Evolutionary conservation across 225 moss, liverwort and hornwort species (phyloP).

Genomic region (Physcomitrellopsis africana): DNA sequence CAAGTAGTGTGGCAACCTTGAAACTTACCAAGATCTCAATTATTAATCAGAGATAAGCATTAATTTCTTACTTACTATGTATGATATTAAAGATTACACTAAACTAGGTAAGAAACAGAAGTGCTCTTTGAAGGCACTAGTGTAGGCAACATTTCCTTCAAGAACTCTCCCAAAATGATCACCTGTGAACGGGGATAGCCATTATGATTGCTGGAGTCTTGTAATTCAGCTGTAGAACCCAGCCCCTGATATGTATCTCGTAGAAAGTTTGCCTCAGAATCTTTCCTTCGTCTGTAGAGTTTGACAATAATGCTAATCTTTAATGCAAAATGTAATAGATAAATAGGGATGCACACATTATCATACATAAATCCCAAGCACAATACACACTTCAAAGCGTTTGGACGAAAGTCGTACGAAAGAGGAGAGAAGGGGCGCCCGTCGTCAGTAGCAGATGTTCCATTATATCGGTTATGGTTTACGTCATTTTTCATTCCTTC

Average conservation of each 20-base stretch:
- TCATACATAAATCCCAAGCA: conserved; percentile 6
- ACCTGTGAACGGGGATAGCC: conserved; percentile 50
- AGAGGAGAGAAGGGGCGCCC: conserved; percentile 33
- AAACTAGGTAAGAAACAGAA: not conserved
- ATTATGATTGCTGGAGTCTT: conserved; percentile 55
- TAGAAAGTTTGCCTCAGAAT: conserved; percentile 25
- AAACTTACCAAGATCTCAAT: conserved; percentile 8
- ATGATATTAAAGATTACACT: not conserved
- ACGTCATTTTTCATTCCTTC: conserved; percentile 18
- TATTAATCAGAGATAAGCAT: not conserved
- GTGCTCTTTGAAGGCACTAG: not conserved
- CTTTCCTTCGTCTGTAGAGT: conserved; percentile 41
- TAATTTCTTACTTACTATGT: not conserved
- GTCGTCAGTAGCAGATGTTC: conserved; percentile 26
- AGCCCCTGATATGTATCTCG: conserved; percentile 43
- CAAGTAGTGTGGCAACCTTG: not conserved
- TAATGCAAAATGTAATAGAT: not conserved
- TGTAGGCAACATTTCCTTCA: not conserved
- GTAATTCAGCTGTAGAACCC: conserved; percentile 46
- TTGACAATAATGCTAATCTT: conserved; percentile 26
- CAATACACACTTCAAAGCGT: not conserved
- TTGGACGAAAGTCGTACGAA: conserved; percentile 21
- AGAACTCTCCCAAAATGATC: conserved; percentile 16
- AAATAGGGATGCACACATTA: not conserved
- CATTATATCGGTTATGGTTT: conserved; percentile 19